A percentile compares a stretch with the other conserved stretches of the same genome.
phyloP scores from a whole-genome alignment of 2,329 filamentous ascomycete genomes.

The Cladosporium sp. region DNA sequence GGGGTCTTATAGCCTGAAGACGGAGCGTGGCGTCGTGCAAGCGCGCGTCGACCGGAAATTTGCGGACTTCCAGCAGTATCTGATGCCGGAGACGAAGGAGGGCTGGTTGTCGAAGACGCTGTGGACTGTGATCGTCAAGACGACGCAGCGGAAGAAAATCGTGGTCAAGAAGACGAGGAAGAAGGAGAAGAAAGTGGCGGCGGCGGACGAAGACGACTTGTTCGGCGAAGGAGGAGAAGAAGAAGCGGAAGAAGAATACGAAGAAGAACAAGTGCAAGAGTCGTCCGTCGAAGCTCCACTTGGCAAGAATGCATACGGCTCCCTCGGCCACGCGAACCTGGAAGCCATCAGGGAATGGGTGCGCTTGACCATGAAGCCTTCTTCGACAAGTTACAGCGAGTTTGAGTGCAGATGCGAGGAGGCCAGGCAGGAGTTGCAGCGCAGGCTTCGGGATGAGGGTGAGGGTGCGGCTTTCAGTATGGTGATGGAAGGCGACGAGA shows the following conservation, averaged over 20 bases:
- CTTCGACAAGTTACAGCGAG: neutral
- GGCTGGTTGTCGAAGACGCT: neutral
- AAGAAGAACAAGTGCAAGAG: neutral
- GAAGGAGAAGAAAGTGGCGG: neutral
- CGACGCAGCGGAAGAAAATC: neutral
- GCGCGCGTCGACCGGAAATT: neutral
- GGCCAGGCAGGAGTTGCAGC: neutral
- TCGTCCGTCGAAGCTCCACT: neutral
- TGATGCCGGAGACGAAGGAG: slow-evolving; percentile 7
- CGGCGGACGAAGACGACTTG: neutral
- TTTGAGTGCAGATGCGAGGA: neutral
- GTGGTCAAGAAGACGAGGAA: neutral
- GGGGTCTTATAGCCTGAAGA: neutral
- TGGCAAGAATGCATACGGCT: neutral
- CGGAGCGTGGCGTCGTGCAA: neutral
- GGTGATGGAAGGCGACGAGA: neutral
- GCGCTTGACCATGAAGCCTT: neutral
- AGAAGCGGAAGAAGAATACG: neutral
- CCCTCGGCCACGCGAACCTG: slow-evolving; percentile 3
- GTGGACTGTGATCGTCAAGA: neutral
- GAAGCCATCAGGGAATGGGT: slow-evolving; percentile 10
- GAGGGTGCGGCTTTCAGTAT: neutral
- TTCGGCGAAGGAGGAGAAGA: neutral
- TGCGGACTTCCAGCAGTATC: neutral
- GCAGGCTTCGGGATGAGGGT: neutral